Percentiles rank a stretch among this genome's conserved stretches.
phyloP scores from a whole-genome alignment of 2,329 filamentous ascomycete genomes.

The Claviceps digitariae region DNA sequence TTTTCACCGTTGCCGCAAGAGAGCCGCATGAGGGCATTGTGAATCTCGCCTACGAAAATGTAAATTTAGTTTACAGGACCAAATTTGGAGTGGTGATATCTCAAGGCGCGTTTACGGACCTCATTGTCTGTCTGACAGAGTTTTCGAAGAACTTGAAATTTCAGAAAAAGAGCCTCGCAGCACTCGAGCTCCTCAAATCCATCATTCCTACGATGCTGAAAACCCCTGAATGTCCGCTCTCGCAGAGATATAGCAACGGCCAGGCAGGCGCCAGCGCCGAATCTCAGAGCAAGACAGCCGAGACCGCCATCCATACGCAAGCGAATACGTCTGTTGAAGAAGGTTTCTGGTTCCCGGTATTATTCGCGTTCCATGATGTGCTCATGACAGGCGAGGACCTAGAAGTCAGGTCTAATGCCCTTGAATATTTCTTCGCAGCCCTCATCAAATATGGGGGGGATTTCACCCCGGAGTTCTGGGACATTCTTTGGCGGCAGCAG shows the following conservation, averaged over 20 bases:
- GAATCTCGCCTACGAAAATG: conserved; percentile 92
- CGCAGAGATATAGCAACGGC: conserved; percentile 36
- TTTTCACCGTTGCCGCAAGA: conserved; percentile 88
- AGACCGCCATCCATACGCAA: conserved; percentile 21
- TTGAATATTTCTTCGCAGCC: conserved; percentile 95
- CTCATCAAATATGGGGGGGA: conserved; percentile 80
- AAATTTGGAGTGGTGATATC: conserved; percentile 93
- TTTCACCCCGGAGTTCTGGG: conserved; percentile 93
- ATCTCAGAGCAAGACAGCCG: conserved; percentile 29
- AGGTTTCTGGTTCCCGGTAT: conserved; percentile 95
- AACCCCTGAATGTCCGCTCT: conserved; percentile 88
- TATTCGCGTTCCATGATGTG: conserved; percentile 98
- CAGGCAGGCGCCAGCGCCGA: conserved; percentile 23
- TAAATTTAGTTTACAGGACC: conserved; percentile 88
- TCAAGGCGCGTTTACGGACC: conserved; percentile 90
- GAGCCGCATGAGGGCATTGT: conserved; percentile 94
- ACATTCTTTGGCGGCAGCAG: conserved; percentile 92
- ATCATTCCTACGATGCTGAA: conserved; percentile 90
- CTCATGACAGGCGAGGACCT: conserved; percentile 98
- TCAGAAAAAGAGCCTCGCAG: conserved; percentile 94
- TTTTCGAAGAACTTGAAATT: conserved; percentile 99
- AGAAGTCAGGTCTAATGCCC: conserved; percentile 78
- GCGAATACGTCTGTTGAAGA: conserved; percentile 84
- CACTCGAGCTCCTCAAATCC: conserved; percentile 87
- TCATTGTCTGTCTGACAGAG: conserved; percentile 91